Percentiles rank a stretch among this genome's conserved stretches.
phyloP scores from a whole-genome alignment of 306 rosid species.

The Castanopsis chinensis region DNA sequence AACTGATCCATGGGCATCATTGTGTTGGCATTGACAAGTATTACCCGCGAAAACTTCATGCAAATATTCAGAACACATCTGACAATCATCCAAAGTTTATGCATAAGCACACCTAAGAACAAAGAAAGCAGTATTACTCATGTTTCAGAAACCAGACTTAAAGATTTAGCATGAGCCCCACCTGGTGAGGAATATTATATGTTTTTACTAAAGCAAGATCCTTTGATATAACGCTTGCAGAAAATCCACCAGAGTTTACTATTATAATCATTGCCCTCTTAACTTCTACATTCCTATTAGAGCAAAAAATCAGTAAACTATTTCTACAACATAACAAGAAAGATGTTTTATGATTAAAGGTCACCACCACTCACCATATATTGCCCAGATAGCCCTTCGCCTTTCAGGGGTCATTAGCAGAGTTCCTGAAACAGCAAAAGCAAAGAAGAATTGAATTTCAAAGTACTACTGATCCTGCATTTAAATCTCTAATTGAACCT shows the following conservation, averaged over 20 bases:
- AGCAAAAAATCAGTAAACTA: background rate
- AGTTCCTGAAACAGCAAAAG: slow-evolving; percentile 55
- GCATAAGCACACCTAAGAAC: background rate
- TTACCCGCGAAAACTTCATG: background rate
- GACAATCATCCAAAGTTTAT: background rate
- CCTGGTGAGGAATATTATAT: background rate
- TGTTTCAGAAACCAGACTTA: background rate
- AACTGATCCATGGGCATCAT: background rate
- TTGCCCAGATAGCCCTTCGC: slow-evolving; percentile 86
- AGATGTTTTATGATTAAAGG: slow-evolving; percentile 12
- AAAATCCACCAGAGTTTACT: background rate
- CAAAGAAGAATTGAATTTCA: slow-evolving; percentile 13
- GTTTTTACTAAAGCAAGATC: background rate
- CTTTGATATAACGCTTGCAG: background rate
- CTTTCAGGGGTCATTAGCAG: slow-evolving; percentile 82
- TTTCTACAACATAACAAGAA: background rate
- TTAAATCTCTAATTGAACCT: slow-evolving; percentile 15
- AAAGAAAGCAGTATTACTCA: background rate
- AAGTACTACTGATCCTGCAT: background rate
- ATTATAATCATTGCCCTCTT: background rate
- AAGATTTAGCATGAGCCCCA: background rate
- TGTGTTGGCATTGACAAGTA: background rate
- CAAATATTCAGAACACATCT: background rate
- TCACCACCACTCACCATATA: slow-evolving; percentile 62
- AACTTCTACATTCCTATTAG: background rate